A percentile compares a stretch with the other conserved stretches of the same genome.
These are phyloP conservation scores for Botrytis medusae DNA, from an alignment of 2,329 filamentous ascomycete genomes.

Conservation along the genomic window DNA sequence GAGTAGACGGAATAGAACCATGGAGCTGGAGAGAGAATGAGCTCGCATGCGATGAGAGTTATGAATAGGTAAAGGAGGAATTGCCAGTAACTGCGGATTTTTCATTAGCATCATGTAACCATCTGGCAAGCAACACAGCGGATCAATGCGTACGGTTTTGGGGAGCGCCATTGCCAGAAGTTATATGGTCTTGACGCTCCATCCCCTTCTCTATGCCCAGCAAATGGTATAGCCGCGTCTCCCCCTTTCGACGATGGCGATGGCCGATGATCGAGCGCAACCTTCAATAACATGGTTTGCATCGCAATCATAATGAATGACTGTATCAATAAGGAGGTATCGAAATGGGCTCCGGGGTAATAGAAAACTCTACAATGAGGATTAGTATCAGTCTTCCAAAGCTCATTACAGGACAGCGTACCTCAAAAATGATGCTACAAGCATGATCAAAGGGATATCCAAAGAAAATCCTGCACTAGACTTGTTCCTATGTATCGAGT, in stretches of 20 bases:
- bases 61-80: conserved; percentile 69
- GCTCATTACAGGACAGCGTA: conserved; percentile 39
- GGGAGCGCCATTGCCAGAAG: conserved; percentile 80
- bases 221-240: conserved; percentile 62
- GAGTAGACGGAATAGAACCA: conserved; percentile 66
- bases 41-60: conserved; percentile 60
- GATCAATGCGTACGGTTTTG: conserved; percentile 55
- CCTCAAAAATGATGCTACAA: conserved; percentile 66
- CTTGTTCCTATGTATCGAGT: conserved; percentile 63
- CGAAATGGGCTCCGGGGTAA: conserved; percentile 66
- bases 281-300: conserved; percentile 63
- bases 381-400: background rate
- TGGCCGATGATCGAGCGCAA: conserved; percentile 67
- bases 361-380: conserved; percentile 59
- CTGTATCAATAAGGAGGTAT: conserved; percentile 62
- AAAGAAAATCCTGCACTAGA: conserved; percentile 69
- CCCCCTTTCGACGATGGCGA: conserved; percentile 59
- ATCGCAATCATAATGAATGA: conserved; percentile 65
- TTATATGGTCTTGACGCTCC: conserved; percentile 62
- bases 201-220: conserved; percentile 42
- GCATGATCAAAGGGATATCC: conserved; percentile 72
- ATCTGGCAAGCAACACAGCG: background rate
- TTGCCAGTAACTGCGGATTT: conserved; percentile 65
- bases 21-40: conserved; percentile 61
- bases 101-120: conserved; percentile 13